Conservation (phyloP, 2,329 filamentous ascomycete species). For the Colletotrichum sp. region DNA sequence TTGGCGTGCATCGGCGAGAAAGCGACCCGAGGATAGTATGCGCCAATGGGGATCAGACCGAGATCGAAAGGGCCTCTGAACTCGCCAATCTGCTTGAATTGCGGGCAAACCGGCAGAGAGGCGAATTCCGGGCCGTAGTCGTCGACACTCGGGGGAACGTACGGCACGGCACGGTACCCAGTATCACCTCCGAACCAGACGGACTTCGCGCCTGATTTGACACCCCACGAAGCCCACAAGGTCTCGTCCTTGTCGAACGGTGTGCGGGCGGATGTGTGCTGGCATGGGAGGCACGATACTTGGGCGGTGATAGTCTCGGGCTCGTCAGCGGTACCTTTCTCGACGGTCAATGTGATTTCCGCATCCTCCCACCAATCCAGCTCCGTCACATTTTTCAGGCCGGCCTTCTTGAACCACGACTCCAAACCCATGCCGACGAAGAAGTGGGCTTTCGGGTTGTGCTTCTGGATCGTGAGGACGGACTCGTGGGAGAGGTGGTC, state of each 20-base stretch:
- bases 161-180: slow-evolving; percentile 81
- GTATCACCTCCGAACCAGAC: slow-evolving; percentile 92
- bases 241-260: slow-evolving; percentile 75
- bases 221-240: slow-evolving; percentile 87
- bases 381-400: slow-evolving; percentile 81
- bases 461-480: slow-evolving; percentile 70
- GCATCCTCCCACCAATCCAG: slow-evolving; percentile 94
- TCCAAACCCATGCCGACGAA: slow-evolving; percentile 86
- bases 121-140: slow-evolving; percentile 74
- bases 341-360: slow-evolving; percentile 67
- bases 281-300: slow-evolving; percentile 81
- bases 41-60: slow-evolving; percentile 91
- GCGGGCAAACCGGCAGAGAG: slow-evolving; percentile 75
- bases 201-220: slow-evolving; percentile 75
- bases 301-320: slow-evolving; percentile 67
- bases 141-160: slow-evolving; percentile 63
- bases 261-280: slow-evolving; percentile 77
- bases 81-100: slow-evolving; percentile 83
- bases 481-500: slow-evolving; percentile 86
- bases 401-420: slow-evolving; percentile 76
- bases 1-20: slow-evolving; percentile 87
- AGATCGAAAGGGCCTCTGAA: slow-evolving; percentile 87
- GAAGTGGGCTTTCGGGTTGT: slow-evolving; percentile 82
- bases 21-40: slow-evolving; percentile 75
- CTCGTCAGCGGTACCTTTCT: slow-evolving; percentile 27